Percentiles rank a stretch among this genome's conserved stretches.
Conservation (phyloP, 495 filamentous ascomycete species). For the Cladorrhinum samala region DNA sequence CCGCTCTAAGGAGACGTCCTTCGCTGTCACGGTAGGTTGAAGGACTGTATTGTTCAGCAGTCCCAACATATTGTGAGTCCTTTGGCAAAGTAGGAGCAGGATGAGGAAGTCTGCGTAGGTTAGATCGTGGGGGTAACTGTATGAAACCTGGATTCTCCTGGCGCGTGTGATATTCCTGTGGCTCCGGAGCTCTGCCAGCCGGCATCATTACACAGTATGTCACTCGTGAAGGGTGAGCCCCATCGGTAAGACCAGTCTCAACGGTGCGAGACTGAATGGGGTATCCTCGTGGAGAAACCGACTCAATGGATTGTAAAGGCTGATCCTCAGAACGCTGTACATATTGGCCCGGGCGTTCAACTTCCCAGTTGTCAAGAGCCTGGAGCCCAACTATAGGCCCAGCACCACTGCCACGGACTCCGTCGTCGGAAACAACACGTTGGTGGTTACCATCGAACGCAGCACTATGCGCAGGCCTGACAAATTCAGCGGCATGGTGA, state of each 20-base stretch:
- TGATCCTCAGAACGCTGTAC: conserved; percentile 32
- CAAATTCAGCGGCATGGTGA: not conserved
- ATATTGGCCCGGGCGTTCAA: conserved; percentile 14
- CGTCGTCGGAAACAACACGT: not conserved
- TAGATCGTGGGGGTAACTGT: conserved; percentile 18
- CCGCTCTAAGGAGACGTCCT: conserved; percentile 9
- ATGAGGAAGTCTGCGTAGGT: conserved; percentile 1
- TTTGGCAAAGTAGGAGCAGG: not conserved
- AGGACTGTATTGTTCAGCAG: not conserved
- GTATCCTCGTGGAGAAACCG: conserved; percentile 17
- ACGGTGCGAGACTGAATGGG: not conserved
- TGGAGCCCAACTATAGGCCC: conserved; percentile 21
- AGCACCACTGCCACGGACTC: conserved; percentile 1
- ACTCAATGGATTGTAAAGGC: conserved; percentile 38
- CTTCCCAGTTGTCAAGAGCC: not conserved
- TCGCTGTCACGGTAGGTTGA: conserved; percentile 9
- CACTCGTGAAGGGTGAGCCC: not conserved
- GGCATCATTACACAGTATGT: not conserved
- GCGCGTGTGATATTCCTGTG: not conserved
- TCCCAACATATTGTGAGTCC: conserved; percentile 4
- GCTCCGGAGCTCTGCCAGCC: not conserved
- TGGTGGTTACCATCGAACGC: conserved; percentile 1
- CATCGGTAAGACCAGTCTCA: not conserved
- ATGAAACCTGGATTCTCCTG: conserved; percentile 21
- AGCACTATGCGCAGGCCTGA: not conserved